These are phyloP conservation scores for Beauveria bassiana DNA, from an alignment of 2,329 filamentous ascomycete genomes.

Conservation along the genomic window DNA sequence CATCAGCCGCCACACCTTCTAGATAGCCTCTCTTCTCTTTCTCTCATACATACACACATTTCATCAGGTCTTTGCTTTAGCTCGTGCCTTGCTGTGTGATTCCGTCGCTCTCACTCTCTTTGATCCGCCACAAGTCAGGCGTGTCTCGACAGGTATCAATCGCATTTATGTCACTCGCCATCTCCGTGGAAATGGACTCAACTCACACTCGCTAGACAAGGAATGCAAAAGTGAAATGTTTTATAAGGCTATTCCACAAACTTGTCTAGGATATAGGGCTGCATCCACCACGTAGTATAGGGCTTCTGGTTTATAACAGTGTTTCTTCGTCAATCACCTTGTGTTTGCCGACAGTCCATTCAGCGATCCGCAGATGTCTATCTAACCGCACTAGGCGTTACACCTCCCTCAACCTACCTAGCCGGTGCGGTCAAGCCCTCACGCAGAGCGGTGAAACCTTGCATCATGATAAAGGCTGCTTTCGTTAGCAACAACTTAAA, in stretches of 20 bases:
- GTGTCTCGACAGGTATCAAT: too few species aligned
- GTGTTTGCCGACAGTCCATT: not conserved
- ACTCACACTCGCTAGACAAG: not conserved
- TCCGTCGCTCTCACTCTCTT: too few species aligned
- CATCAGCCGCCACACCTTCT: too few species aligned
- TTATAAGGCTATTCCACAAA: not conserved
- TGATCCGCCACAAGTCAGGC: too few species aligned
- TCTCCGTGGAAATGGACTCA: too few species aligned
- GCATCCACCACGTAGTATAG: not conserved
- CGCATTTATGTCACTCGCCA: too few species aligned
- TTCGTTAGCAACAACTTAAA: not conserved
- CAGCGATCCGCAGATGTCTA: not conserved
- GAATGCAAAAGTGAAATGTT: not conserved
- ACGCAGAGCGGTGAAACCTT: conserved; percentile 41
- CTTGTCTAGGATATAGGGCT: not conserved
- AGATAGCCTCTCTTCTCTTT: too few species aligned
- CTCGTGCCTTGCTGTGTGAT: too few species aligned
- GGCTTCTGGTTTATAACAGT: not conserved
- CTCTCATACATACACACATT: too few species aligned
- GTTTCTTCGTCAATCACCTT: not conserved
- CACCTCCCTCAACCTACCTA: not conserved
- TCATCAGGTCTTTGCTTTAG: too few species aligned
- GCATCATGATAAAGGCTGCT: conserved; percentile 40
- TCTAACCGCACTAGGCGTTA: not conserved
- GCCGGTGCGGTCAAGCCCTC: conserved; percentile 27